Base-by-base conservation (phyloP, 2,329 filamentous ascomycete species). In the Trichoderma hamatum region DNA sequence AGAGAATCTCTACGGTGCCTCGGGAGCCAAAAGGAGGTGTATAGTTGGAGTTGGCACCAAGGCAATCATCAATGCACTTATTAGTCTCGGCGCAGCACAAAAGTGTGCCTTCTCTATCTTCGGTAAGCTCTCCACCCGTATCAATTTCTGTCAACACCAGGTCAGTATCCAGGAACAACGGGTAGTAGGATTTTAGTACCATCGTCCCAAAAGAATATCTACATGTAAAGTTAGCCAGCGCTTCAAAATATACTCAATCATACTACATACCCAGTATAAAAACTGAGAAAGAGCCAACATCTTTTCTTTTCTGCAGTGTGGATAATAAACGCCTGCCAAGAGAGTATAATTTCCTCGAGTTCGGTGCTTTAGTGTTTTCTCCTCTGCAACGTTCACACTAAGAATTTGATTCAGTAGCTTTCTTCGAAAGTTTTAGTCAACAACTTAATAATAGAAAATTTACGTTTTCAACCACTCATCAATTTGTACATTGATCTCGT, bases 351-450 rank as follows among this genome's bases (percentile, higher is more conserved):
- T 58, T 24, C 67, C 67, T 9, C 28, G 28, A 24, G 60, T n/a
- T 6, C 67, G 39, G 19, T 69, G 67, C n/a, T 65, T 69, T 13
- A 34, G 16, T 24, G 58, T 65, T 10, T 65, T 69, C 60, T 65
- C 54, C 21, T 65, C 34, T 5, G 49, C 32, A 3, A 69, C 34
- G 7, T 65, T 58, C 28, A 69, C 60, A 51, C 67, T 69, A 28
- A 5, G 7, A 11, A 65, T 4, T 10, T 39, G 3, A 54, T 16
- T 68, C 19, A 51, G 43, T 32, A 24, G 19, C 21, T 19, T 39
- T 16, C 5, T 5, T 39, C 10, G 5, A 2, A 6, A 19, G 2
- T n/a, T 10, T 24, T 11, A 7, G 6, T 19, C 24, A 21, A 7
- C 19, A 11, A 32, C 5, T 34, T 43, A 9, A 9, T 10, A 11